A percentile compares a stretch with the other conserved stretches of the same genome.
phyloP scores from a whole-genome alignment of 1,284 basidiomycete genomes.

The Pyrrhoderma lamaoense region DNA sequence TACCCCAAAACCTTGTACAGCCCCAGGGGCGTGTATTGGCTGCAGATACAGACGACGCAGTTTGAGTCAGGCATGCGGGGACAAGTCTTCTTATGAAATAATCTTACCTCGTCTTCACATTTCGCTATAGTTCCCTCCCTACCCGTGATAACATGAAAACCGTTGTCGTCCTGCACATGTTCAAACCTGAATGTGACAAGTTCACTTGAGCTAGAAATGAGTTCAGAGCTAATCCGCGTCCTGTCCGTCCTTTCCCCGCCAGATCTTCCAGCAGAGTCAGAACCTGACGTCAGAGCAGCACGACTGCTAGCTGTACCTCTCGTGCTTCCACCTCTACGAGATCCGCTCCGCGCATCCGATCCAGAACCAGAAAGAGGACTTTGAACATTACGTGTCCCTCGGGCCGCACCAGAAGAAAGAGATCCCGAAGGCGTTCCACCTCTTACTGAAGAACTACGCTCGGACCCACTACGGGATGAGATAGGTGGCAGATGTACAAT shows the following conservation, averaged over 20 bases:
- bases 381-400: not conserved
- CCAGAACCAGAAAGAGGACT: conserved; percentile 7
- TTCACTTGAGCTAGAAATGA: conserved; percentile 16
- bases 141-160: conserved; percentile 69
- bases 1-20: conserved; percentile 82
- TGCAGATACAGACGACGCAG: too few species aligned
- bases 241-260: not conserved
- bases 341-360: conserved; percentile 4
- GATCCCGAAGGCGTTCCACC: conserved; percentile 10
- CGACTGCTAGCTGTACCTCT: not conserved
- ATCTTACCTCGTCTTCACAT: conserved; percentile 85
- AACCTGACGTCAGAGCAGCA: not conserved
- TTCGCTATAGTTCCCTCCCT: conserved; percentile 59
- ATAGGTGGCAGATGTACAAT: conserved; percentile 44
- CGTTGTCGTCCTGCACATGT: conserved; percentile 61
- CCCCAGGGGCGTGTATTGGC: conserved; percentile 82
- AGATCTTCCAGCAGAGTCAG: conserved; percentile 13
- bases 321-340: not conserved
- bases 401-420: not conserved
- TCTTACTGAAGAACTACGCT: conserved; percentile 7
- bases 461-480: conserved; percentile 19
- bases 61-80: too few species aligned
- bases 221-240: not conserved
- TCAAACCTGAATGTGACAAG: conserved; percentile 60
- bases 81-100: too few species aligned